phyloP scores from a whole-genome alignment of 2,329 filamentous ascomycete species.

The Exophiala spinifera region DNA sequence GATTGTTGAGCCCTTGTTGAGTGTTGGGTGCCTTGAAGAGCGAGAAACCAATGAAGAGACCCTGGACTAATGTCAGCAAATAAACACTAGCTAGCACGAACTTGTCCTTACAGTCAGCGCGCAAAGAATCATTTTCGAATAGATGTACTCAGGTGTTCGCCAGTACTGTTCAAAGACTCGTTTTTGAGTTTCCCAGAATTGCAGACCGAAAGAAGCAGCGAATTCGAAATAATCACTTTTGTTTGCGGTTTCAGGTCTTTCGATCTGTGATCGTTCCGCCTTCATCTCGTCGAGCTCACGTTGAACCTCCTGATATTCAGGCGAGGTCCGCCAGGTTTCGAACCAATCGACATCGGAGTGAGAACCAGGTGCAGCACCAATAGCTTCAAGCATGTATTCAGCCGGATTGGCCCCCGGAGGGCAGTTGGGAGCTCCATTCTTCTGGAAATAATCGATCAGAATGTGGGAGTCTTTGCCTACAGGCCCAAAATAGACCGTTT shows the following conservation, averaged over 20 bases:
- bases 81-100: neutral
- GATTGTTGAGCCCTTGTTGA: slow-evolving; percentile 30
- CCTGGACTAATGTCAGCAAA: slow-evolving; percentile 33
- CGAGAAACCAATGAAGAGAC: slow-evolving; percentile 30
- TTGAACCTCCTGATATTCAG: slow-evolving; percentile 55
- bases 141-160: slow-evolving; percentile 79
- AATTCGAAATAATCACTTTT: slow-evolving; percentile 62
- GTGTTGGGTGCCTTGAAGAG: slow-evolving; percentile 23
- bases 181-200: slow-evolving; percentile 63
- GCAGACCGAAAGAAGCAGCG: slow-evolving; percentile 66
- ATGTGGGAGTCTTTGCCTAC: slow-evolving; percentile 59
- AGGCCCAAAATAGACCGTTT: slow-evolving; percentile 66
- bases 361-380: slow-evolving; percentile 60
- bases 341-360: slow-evolving; percentile 65
- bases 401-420: slow-evolving; percentile 65
- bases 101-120: slow-evolving; percentile 41
- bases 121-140: slow-evolving; percentile 73
- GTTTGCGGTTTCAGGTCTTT: slow-evolving; percentile 38
- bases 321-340: slow-evolving; percentile 57
- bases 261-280: slow-evolving; percentile 67
- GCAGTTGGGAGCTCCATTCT: slow-evolving; percentile 59
- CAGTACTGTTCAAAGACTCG: slow-evolving; percentile 90
- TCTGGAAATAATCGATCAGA: slow-evolving; percentile 62
- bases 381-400: slow-evolving; percentile 66
- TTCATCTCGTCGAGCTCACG: slow-evolving; percentile 56